Evolutionary conservation across 768 basidiomycete genomes (phyloP).

Genomic region (Daedaleopsis sinensis): DNA sequence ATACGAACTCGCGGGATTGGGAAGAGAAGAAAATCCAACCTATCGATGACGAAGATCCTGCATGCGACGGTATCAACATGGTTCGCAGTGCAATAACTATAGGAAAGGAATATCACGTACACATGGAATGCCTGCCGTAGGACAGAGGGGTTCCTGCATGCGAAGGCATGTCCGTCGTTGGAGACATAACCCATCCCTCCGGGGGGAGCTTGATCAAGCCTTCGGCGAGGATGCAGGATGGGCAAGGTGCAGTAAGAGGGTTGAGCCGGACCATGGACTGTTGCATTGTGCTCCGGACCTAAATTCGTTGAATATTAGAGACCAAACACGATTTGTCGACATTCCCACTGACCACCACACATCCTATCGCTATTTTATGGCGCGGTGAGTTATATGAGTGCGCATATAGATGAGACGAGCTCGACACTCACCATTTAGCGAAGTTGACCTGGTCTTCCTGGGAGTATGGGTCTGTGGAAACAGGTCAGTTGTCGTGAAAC

Average conservation of each 20-base stretch:
- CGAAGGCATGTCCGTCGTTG: slow-evolving; percentile 56
- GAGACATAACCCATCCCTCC: slow-evolving; percentile 51
- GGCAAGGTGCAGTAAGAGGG: slow-evolving; percentile 60
- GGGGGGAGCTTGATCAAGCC: slow-evolving; percentile 29
- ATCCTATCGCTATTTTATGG: slow-evolving; percentile 48
- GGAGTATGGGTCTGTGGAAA: slow-evolving; percentile 54
- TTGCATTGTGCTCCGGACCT: slow-evolving; percentile 55
- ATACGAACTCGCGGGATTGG: too few relatives aligned
- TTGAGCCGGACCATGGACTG: slow-evolving; percentile 40
- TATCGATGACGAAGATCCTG: slow-evolving; percentile 60
- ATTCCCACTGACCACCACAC: slow-evolving; percentile 47
- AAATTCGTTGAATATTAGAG: not conserved
- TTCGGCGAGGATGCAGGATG: slow-evolving; percentile 49
- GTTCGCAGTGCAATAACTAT: not conserved
- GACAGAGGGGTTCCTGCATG: slow-evolving; percentile 54
- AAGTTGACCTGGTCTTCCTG: slow-evolving; percentile 59
- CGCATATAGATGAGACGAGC: too few relatives aligned
- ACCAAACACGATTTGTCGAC: not conserved
- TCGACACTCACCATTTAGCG: slow-evolving; percentile 48
- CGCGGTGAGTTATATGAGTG: too few relatives aligned
- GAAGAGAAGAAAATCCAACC: too few relatives aligned
- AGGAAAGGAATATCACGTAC: slow-evolving; percentile 37
- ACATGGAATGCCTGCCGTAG: slow-evolving; percentile 62
- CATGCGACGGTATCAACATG: not conserved
- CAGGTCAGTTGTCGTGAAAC: too few relatives aligned